Evolutionary conservation across 306 rosid genomes (phyloP), one percentile per base, ranked within the genome.

Genomic region (Quercus suber): DNA sequence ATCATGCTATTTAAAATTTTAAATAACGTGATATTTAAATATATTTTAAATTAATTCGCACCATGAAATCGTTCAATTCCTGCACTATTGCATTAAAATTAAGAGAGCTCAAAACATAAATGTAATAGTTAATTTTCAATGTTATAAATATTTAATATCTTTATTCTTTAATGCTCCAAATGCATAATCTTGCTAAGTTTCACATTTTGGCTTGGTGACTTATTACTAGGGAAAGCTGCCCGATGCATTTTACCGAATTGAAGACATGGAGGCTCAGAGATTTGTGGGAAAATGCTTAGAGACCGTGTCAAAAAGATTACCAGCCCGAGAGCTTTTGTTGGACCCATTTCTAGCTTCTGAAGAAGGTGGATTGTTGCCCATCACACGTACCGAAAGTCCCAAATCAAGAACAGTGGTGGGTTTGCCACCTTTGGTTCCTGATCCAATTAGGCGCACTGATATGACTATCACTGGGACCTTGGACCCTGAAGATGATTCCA

Each of bases 221-320:
- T 23, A 74, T 74, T 23, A 74, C 15, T 74, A 94, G 98, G 97
- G 97, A 18, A 94, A 92, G 85, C 82, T 92, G 35, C 98, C 98
- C 1, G 74, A 86, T 17, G 97, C 92, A 1, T 88, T 84, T 78
- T 79, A 87, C 83, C 83, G 82, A 80, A 89, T 94, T 78, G 73
- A 89, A 81, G 88, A 90, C 67, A 64, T 55, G 78, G 97, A 94
- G 76, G 97, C 97, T 1, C 89, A 69, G 30, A 78, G 56, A 73
- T 94, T 94, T 51, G 94, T 94, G 33, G 92, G 88, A n/a, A 89
- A 79, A 75, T 94, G 98, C 85, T 83, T 94, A 75, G 89, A 69
- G 65, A 76, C 83, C 83, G 94, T 79, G 69, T 86, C 94, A 18
- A 74, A 84, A 83, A 94, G 98, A 78, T 82, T 86, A 71, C 82